Base-by-base conservation (phyloP, 208 protist species). In the Leishmania lainsoni region DNA sequence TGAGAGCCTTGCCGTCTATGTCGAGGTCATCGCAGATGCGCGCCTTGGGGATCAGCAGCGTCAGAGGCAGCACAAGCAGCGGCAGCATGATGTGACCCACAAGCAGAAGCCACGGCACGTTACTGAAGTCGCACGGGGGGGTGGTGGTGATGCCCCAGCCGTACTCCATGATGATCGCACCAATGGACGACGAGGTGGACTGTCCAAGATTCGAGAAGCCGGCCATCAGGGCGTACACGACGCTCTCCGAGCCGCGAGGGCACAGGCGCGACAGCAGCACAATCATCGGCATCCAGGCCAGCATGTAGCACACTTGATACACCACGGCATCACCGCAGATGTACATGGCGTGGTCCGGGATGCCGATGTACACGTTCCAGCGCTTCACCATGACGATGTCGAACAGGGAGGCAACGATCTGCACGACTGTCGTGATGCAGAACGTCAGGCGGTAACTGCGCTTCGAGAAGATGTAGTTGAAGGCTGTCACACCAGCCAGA, bases 231-330 rank as follows among this genome's bases (percentile, higher is more conserved):
- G 94, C 88, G 69, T 92, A 96, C 71, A 96, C 89, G 39, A 93
- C 90, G 22, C 83, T 86, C 82, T 97, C 94, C 59, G 92, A 89
- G 17, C 91, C 92, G 26, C 88, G 87, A 3, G 94, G 93, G 75
- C 93, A 96, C 32, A 97, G 84, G 48, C 92, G 93, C 16, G 93
- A 92, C 65, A 95, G 81, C 52, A 97, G 86, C 4, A 97, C 84
- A 3, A 96, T 83, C 45, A 87, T 83, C 26, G 95, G 92, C 91
- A 98, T 96, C 70, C 83, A 95, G 51, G 83, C 85, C 0, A 97
- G 78, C 86, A 91, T 91, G 69, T 89, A 91, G 45, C 73, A 80
- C n/a, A 91, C 69, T 75, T 93, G 45, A 14, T 86, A 73, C 6
- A 97, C 79, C 3, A 96, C 86, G 32, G 85, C 84, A 74, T 94